A percentile compares a stretch with the other conserved stretches of the same genome.
Evolutionary conservation across 192 early-diverging fungal species (phyloP).

Genomic region (Coemansia sp.): DNA sequence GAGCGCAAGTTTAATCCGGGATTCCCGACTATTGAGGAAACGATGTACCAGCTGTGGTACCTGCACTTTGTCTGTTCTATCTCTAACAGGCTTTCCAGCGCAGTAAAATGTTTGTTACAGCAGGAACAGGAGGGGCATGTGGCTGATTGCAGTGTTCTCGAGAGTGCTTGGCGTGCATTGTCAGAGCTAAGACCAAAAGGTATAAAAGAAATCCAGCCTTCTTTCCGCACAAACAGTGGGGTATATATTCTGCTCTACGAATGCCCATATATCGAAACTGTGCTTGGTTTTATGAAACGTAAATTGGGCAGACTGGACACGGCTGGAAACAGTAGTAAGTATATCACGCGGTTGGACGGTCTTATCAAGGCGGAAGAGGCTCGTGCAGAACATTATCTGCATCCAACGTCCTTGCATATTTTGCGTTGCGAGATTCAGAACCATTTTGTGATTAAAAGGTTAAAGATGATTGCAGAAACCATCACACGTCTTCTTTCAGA

Average conservation of each 20-base stretch:
- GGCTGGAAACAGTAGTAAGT: neutral
- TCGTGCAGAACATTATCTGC: neutral
- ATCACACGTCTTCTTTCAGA: neutral
- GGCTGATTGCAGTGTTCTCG: neutral
- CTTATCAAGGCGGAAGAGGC: neutral
- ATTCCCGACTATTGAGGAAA: neutral
- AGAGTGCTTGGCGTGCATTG: neutral
- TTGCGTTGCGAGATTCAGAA: neutral
- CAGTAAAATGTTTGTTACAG: neutral
- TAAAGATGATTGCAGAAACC: neutral
- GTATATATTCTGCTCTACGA: neutral
- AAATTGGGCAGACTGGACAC: neutral
- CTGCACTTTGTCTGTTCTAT: neutral
- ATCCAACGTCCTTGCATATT: neutral
- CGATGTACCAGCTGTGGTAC: neutral
- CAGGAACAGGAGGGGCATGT: neutral
- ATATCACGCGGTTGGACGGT: neutral
- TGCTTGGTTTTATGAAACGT: neutral
- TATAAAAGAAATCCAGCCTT: neutral
- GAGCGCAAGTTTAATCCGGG: neutral
- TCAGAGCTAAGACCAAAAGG: neutral
- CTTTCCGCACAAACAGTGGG: neutral
- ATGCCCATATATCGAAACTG: neutral
- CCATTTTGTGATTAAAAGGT: neutral
- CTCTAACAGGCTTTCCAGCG: neutral